Evolutionary conservation across 139 green algal genomes (phyloP).

Genomic region (Chlamydomonas schloesseri): DNA sequence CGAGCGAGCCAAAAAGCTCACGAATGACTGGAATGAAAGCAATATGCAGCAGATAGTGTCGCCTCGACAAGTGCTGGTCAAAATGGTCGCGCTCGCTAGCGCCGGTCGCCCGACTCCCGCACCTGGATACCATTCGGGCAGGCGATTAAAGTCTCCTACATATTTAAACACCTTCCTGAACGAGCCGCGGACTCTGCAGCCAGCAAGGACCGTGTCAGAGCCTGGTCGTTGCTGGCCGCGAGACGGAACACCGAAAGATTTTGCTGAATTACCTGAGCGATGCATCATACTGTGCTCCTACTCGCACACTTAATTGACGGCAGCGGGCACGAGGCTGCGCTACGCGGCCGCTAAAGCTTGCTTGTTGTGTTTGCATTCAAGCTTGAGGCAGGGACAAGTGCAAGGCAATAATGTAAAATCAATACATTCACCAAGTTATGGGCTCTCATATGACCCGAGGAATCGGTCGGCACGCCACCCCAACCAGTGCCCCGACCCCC

Average conservation of each 20-base stretch:
- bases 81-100: too few relatives aligned
- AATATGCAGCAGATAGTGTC: too few relatives aligned
- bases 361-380: background rate
- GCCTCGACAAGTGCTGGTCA: too few relatives aligned
- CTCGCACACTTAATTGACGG: background rate
- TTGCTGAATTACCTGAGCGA: background rate
- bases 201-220: background rate
- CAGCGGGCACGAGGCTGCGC: background rate
- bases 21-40: too few relatives aligned
- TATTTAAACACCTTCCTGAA: slow-evolving; percentile 31
- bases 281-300: slow-evolving; percentile 18
- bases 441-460: too few relatives aligned
- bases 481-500: too few relatives aligned
- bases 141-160: slow-evolving; percentile 18
- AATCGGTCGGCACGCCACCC: too few relatives aligned
- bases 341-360: background rate
- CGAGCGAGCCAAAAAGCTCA: too few relatives aligned
- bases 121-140: slow-evolving; percentile 37
- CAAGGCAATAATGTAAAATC: too few relatives aligned
- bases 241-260: background rate
- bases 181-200: slow-evolving; percentile 4
- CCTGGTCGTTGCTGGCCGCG: too few relatives aligned
- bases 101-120: background rate
- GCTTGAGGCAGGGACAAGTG: too few relatives aligned
- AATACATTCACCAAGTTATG: too few relatives aligned